Percentiles rank a stretch among this genome's conserved stretches.
phyloP scores from a whole-genome alignment of 73 alveolate genomes.

The Halteria grandinella region DNA sequence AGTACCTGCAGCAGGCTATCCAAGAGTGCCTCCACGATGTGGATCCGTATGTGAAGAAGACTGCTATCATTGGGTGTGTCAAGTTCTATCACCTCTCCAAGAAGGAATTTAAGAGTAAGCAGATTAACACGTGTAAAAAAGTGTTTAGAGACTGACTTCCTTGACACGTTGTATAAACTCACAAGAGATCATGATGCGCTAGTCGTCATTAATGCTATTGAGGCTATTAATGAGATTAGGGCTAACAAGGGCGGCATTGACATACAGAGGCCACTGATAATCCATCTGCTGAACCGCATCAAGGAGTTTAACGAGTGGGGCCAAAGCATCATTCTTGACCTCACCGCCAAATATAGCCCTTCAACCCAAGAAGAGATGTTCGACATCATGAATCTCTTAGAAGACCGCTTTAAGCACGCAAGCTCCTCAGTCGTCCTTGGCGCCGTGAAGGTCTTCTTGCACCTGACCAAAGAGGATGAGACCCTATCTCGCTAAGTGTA shows the following conservation, averaged over 20 bases:
- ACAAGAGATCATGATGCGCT: constrained; percentile 94
- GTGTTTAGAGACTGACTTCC: constrained; percentile 86
- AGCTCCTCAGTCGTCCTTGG: constrained; percentile 95
- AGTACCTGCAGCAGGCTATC: constrained; percentile 90
- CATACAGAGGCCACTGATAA: constrained; percentile 86
- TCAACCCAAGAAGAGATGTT: constrained; percentile 92
- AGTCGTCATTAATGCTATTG: constrained; percentile 92
- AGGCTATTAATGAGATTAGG: constrained; percentile 93
- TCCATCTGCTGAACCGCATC: constrained; percentile 85
- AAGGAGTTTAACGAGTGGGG: constrained; percentile 98
- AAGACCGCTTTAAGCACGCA: constrained; percentile 95
- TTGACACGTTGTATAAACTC: constrained; percentile 87
- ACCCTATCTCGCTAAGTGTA: constrained; percentile 86
- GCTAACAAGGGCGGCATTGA: constrained; percentile 98
- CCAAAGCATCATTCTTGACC: constrained; percentile 86
- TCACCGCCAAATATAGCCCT: constrained; percentile 89
- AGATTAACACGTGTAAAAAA: too few relatives aligned
- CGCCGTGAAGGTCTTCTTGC: constrained; percentile 94
- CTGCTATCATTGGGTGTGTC: constrained; percentile 96
- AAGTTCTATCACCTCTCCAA: constrained; percentile 86
- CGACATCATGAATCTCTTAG: constrained; percentile 96
- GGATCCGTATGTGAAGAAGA: constrained; percentile 98
- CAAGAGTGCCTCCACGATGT: constrained; percentile 93
- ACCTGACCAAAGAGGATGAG: constrained; percentile 91
- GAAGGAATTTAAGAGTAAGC: constrained; percentile 43